phyloP scores from a whole-genome alignment of 2,329 filamentous ascomycete genomes.

The Dendryphion nanum region DNA sequence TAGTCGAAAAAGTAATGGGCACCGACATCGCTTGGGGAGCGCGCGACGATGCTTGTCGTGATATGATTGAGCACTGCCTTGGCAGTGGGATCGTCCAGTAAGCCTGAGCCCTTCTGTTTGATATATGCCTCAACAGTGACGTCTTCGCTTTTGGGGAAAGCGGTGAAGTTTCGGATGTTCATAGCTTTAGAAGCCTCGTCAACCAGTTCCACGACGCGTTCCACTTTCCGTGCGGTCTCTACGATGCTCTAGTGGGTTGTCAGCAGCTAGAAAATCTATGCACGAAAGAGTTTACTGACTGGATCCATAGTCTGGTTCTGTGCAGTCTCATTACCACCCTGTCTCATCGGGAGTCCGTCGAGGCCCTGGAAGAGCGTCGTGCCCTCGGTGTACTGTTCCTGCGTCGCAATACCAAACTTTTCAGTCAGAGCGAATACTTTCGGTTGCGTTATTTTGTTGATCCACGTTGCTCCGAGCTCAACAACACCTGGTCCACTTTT shows the following conservation, averaged over 20 bases:
- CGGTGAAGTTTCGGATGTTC: background rate
- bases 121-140: background rate
- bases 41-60: slow-evolving; percentile 52
- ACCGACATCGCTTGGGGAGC: slow-evolving; percentile 50
- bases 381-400: slow-evolving; percentile 51
- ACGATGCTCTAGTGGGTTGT: too few species aligned
- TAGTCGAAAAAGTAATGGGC: slow-evolving; percentile 58
- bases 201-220: background rate
- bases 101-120: background rate
- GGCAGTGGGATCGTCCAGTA: background rate
- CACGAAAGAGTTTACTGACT: too few species aligned
- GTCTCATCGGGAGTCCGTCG: too few species aligned
- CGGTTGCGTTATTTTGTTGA: slow-evolving; percentile 56
- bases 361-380: slow-evolving; percentile 44
- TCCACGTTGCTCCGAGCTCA: slow-evolving; percentile 60
- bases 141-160: background rate
- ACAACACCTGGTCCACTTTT: slow-evolving; percentile 37
- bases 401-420: slow-evolving; percentile 44
- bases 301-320: too few species aligned
- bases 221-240: too few species aligned
- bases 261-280: too few species aligned
- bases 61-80: slow-evolving; percentile 20
- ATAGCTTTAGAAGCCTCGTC: background rate
- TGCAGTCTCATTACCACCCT: too few species aligned
- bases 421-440: slow-evolving; percentile 45